These are phyloP conservation scores for Arthrobotrys iridis DNA, from an alignment of 2,329 filamentous ascomycete genomes.

Conservation along the genomic window DNA sequence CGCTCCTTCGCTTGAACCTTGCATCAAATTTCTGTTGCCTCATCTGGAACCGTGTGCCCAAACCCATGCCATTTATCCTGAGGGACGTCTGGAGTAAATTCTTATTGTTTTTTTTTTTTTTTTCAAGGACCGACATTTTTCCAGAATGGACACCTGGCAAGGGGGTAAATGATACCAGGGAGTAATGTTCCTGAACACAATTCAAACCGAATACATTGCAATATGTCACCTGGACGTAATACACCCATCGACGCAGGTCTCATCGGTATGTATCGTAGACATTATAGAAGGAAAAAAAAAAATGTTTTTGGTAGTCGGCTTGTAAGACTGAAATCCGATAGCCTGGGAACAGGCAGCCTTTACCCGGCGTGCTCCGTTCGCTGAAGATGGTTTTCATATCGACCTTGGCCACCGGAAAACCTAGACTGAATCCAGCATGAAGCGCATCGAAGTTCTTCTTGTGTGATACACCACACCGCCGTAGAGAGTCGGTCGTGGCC, in stretches of 20 bases:
- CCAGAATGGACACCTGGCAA: constrained; percentile 33
- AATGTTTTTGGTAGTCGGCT: constrained; percentile 25
- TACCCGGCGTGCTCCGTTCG: constrained; percentile 45
- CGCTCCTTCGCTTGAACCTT: constrained; percentile 41
- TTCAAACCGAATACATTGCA: constrained; percentile 29
- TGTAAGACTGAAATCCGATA: constrained; percentile 34
- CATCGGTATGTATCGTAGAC: not conserved
- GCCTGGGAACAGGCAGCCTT: constrained; percentile 35
- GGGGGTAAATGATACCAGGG: constrained; percentile 31
- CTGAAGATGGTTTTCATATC: constrained; percentile 24
- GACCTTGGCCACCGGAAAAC: constrained; percentile 21
- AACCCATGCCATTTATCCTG: constrained; percentile 23
- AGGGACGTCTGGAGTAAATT: constrained; percentile 15
- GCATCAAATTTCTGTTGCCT: constrained; percentile 29
- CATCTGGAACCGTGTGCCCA: constrained; percentile 13
- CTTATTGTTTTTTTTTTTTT: not conserved
- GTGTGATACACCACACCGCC: constrained; percentile 24
- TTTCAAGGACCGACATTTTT: constrained; percentile 29
- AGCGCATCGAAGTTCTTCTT: constrained; percentile 38
- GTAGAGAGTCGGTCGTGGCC: constrained; percentile 35
- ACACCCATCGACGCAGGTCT: constrained; percentile 19
- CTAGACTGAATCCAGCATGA: constrained; percentile 35
- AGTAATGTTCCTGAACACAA: constrained; percentile 29
- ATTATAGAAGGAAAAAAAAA: not conserved
- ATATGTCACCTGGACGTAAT: constrained; percentile 37